Evolutionary conservation across 2,329 filamentous ascomycete genomes (phyloP), one percentile per base, ranked within the genome.

Genomic region (Xylaria sp.): DNA sequence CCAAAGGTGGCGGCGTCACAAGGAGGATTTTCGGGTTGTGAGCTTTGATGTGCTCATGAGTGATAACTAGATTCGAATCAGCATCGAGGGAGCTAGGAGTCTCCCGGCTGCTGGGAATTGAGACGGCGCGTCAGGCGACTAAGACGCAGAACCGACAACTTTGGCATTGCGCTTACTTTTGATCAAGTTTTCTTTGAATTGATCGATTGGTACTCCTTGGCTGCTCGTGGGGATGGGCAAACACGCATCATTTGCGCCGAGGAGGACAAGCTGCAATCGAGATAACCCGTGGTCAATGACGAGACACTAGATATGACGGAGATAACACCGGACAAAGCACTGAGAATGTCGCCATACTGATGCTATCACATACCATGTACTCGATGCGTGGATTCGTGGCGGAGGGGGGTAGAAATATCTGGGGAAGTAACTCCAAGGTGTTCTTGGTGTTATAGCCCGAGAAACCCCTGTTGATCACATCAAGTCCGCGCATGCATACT

Each of bases 181-280:
- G 65, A 74, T 79, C 48, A 97, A 75, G 70, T 96, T 95, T 58
- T 81, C 75, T 71, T 83, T 85, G 78, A 91, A 97, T 61, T 85
- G 76, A 0, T 87, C 81, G n/a, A 96, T 74, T 0, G 90, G 84
- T 6, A 97, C 83, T 72, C 93, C 86, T 74, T 97, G 94, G 8
- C 79, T 78, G 54, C 84, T 85, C 3, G 79, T 79, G 3, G 81
- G 78, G 44, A 83, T 76, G 2, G 85, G 82, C 2, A 95, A 73
- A 57, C 86, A 86, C 2, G 93, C 88, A 74, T 97, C 94, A 71
- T 99, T 97, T 67, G 94, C 91, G 16, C 94, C 94, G 61, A 97
- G 86, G 65, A 96, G 87, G 60, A 96, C 76, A 46, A 89, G 78
- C 89, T 92, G 59, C 2, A 4, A 11, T 13, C 18, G 9, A 19